phyloP scores from a whole-genome alignment of 768 basidiomycete genomes.

The Lentinula boryana region DNA sequence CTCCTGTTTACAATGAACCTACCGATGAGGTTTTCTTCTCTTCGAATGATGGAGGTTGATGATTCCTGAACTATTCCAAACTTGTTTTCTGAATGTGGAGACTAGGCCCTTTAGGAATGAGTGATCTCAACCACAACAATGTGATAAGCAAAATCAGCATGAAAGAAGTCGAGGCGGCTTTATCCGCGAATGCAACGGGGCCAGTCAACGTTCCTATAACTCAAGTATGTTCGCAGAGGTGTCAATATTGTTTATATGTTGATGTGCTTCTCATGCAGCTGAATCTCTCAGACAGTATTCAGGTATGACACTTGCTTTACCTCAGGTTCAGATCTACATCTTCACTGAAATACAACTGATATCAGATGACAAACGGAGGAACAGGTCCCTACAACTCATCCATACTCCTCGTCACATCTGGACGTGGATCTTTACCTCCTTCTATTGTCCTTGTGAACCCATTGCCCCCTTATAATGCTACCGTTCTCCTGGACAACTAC shows the following conservation, averaged over 20 bases:
- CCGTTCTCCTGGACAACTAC: constrained; percentile 71
- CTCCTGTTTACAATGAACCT: constrained; percentile 59
- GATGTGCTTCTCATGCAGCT: constrained; percentile 33
- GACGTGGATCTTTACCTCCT: constrained; percentile 57
- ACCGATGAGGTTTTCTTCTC: constrained; percentile 73
- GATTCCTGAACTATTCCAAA: not conserved
- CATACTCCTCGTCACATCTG: constrained; percentile 59
- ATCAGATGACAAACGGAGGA: constrained; percentile 59
- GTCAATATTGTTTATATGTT: not conserved
- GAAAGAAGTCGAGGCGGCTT: constrained; percentile 42
- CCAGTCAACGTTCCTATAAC: constrained; percentile 45
- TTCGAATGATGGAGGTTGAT: constrained; percentile 56
- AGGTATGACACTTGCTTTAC: constrained; percentile 16
- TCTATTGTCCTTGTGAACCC: constrained; percentile 64
- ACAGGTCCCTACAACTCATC: constrained; percentile 56
- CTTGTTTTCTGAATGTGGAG: not conserved
- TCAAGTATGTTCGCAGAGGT: constrained; percentile 21
- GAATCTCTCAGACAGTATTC: constrained; percentile 47
- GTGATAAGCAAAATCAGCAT: constrained; percentile 58
- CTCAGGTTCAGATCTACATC: constrained; percentile 1
- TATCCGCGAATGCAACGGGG: constrained; percentile 25
- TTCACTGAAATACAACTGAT: not conserved
- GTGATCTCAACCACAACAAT: constrained; percentile 59
- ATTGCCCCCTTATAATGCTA: constrained; percentile 54
- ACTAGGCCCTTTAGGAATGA: constrained; percentile 42